These are phyloP conservation scores for Thraustochytrium sp. DNA, from an alignment of 352 stramenopile species.

Conservation along the genomic window DNA sequence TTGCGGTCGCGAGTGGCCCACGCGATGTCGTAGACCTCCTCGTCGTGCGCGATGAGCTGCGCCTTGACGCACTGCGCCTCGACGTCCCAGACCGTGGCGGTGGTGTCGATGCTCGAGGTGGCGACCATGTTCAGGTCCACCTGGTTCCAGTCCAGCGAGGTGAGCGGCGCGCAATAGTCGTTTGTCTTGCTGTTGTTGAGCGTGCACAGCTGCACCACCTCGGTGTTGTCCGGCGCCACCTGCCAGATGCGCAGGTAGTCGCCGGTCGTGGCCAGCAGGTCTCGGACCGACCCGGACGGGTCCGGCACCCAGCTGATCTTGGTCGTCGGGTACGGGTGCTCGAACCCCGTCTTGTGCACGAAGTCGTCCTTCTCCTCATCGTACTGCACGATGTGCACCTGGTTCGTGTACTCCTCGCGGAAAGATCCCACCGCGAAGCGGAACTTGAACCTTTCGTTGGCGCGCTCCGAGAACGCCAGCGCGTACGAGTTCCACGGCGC, in stretches of 20 bases:
- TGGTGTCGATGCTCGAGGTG: constrained; percentile 93
- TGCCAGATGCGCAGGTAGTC: constrained; percentile 70
- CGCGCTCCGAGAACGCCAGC: constrained; percentile 63
- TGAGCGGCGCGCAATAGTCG: constrained; percentile 74
- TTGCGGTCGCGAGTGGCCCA: constrained; percentile 81
- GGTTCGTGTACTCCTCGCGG: constrained; percentile 78
- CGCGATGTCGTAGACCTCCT: constrained; percentile 96
- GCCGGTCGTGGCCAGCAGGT: constrained; percentile 73
- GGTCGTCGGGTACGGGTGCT: constrained; percentile 79
- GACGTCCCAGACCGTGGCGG: constrained; percentile 98
- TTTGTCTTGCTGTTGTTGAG: constrained; percentile 44
- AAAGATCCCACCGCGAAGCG: constrained; percentile 72
- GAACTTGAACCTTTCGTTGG: constrained; percentile 53
- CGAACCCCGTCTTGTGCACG: constrained; percentile 60
- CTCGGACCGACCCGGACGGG: constrained; percentile 54
- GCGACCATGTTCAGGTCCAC: constrained; percentile 87
- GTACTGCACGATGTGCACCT: constrained; percentile 56
- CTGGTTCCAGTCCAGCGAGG: constrained; percentile 97
- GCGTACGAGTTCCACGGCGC: constrained; percentile 71
- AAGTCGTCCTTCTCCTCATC: constrained; percentile 48
- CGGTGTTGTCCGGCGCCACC: constrained; percentile 52
- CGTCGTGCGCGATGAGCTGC: constrained; percentile 96
- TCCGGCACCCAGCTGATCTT: constrained; percentile 71
- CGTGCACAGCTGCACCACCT: constrained; percentile 44
- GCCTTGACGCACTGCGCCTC: constrained; percentile 63